A percentile compares a stretch with the other conserved stretches of the same genome.
Conservation (phyloP, 2,329 filamentous ascomycete genomes). For the Claviceps quebecensis region DNA sequence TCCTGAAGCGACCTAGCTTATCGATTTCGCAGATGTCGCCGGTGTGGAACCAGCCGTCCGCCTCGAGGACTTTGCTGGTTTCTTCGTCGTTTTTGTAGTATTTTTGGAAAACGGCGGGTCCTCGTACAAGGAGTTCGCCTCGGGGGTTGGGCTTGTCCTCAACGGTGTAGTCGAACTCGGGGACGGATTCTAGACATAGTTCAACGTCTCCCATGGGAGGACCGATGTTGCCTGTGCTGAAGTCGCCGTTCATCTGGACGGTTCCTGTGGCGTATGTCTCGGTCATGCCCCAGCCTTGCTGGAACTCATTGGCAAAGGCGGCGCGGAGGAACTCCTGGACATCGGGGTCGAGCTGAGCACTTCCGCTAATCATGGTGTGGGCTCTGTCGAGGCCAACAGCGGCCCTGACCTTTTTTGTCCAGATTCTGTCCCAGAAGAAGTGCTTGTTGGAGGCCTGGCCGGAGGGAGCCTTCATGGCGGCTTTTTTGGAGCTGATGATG, state of each 20-base stretch:
- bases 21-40: slow-evolving; percentile 86
- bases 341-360: slow-evolving; percentile 76
- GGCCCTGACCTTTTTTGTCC: slow-evolving; percentile 75
- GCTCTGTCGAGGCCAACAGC: slow-evolving; percentile 67
- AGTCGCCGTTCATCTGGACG: slow-evolving; percentile 57
- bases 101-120: slow-evolving; percentile 65
- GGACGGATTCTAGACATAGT: slow-evolving; percentile 70
- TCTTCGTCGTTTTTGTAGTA: slow-evolving; percentile 88
- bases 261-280: slow-evolving; percentile 75
- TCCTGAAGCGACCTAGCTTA: slow-evolving; percentile 71
- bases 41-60: slow-evolving; percentile 93
- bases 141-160: slow-evolving; percentile 82
- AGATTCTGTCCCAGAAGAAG: slow-evolving; percentile 71
- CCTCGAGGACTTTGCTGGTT: slow-evolving; percentile 66
- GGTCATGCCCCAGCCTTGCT: slow-evolving; percentile 86
- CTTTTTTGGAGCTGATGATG: slow-evolving; percentile 66
- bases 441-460: slow-evolving; percentile 69
- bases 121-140: slow-evolving; percentile 76
- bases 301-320: slow-evolving; percentile 63
- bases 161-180: slow-evolving; percentile 84
- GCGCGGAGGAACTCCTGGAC: slow-evolving; percentile 82
- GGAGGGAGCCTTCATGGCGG: slow-evolving; percentile 56
- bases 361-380: slow-evolving; percentile 68
- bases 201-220: slow-evolving; percentile 54
- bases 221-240: slow-evolving; percentile 69